Evolutionary conservation across 345 rosid genomes (phyloP), one percentile per base, ranked within the genome.

Genomic region (Aegle marmelos): DNA sequence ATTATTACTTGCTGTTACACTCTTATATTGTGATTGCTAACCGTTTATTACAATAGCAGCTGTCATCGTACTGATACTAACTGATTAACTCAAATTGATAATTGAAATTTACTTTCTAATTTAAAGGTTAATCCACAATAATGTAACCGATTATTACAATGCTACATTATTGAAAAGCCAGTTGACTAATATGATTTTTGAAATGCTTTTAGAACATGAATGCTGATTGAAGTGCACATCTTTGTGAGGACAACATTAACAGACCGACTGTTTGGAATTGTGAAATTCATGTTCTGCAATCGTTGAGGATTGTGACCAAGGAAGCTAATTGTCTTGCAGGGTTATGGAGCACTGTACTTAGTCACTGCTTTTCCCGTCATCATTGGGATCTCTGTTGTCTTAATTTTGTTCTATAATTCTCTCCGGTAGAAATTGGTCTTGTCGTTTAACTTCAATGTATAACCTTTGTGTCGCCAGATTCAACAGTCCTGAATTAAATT

Each of bases 281-380:
- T 59, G 68, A 61, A 62, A 58, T 53, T 72, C 63, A 21, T 78
- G 21, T 1, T 36, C 30, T 76, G 62, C 60, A 0, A 37, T 70
- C 17, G 1, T 30, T 25, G 68, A 72, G 75, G 73, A 33, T n/a
- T 66, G 64, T 85, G 81, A 77, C 78, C 31, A 59, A 24, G 27
- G 66, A 34, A 76, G 54, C 58, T 61, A 54, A 79, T 65, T 68
- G 48, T 83, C 69, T 84, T 88, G 79, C 97, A 93, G 99, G 99
- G 99, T 76, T 96, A 89, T 75, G 98, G 98, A 87, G 98, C 95
- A 7, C 82, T 95, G 54, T 95, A 95, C 85, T 90, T 92, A 83
- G 95, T 95, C 78, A 81, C 96, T 8, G 96, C 95, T 80, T 92
- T 96, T 77, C 98, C 99, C 5, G 86, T 96, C 60, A 90, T 96